These are phyloP conservation scores for Dillenia turbinata DNA, from an alignment of 164 flowering plant species.

Conservation along the genomic window DNA sequence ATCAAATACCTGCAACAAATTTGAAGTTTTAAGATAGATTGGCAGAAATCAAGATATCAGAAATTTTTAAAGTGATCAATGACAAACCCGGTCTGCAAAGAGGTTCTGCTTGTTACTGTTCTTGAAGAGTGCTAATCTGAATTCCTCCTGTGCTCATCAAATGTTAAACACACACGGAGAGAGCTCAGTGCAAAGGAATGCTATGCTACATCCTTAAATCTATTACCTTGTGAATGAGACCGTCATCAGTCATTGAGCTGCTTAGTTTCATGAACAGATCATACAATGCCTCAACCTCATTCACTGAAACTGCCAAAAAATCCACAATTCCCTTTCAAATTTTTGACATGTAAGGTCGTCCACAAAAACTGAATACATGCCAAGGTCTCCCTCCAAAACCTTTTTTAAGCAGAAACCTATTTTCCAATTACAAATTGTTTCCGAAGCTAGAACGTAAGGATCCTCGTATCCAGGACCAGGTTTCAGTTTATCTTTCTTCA, in stretches of 20 bases:
- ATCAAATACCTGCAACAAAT: constrained; percentile 56
- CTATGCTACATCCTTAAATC: not conserved
- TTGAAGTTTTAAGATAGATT: not conserved
- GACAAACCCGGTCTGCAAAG: constrained; percentile 68
- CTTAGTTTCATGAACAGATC: constrained; percentile 73
- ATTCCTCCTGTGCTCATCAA: constrained; percentile 55
- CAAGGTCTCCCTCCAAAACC: not conserved
- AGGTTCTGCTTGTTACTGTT: constrained; percentile 53
- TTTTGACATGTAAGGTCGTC: not conserved
- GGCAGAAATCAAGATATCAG: not conserved
- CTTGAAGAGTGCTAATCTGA: constrained; percentile 66
- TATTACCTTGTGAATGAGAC: constrained; percentile 71
- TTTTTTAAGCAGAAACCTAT: not conserved
- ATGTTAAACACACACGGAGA: not conserved
- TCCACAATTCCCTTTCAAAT: not conserved
- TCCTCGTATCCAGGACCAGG: constrained; percentile 58
- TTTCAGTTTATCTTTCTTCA: constrained; percentile 27
- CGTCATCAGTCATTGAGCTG: constrained; percentile 70
- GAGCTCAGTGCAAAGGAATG: no score
- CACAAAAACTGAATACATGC: no score
- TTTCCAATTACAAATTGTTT: constrained; percentile 36
- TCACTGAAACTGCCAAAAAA: constrained; percentile 57
- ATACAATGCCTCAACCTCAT: constrained; percentile 80
- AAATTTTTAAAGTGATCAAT: not conserved
- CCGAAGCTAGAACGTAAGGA: constrained; percentile 69